Base-by-base conservation (phyloP, 768 basidiomycete genomes). In the Lepiota subincarnata region DNA sequence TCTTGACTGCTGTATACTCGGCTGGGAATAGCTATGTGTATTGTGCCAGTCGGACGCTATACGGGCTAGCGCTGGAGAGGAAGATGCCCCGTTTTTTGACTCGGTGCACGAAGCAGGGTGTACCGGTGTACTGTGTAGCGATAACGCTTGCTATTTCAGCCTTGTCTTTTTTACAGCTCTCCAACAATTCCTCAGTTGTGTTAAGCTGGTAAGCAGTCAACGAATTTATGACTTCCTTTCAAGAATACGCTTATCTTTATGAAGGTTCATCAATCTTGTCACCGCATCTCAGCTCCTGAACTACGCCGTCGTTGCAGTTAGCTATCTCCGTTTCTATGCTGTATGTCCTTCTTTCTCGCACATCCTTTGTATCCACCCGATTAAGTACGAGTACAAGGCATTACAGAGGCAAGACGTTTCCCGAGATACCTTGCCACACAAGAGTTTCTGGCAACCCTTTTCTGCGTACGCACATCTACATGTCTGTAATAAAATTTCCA, bases 21-120 rank as follows among this genome's bases (percentile, higher is more conserved):
- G 85, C 87, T 16, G 84, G 83, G 41, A 89, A 87, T 57, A 81
- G 82, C 36, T 86, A 80, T 68, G 70, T 84, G 4, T 88, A 80
- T 66, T 80, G 81, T 57, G 75, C 81, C 1, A 79, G 77, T 26
- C 71, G 82, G 10, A 78, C 78, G 1, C 60, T 81, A 11, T 75
- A 73, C 40, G 80, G 81, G 0, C 65, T 86, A 19, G 83, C 83
- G 19, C 71, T 86, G 36, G 79, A 82, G 57, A 79, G 81, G 8
- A 83, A 83, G 63, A 76, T 77, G 13, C 84, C 84, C 0, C 68
- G 59, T 31, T 60, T 80, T 55, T 73, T 88, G 61, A 72, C 73
- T 34, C 72, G 70, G 37, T 81, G 84, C 61, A 82, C 78, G 41
- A 66, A 68, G 38, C 69, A 66, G 52, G 84, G 84, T 24, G 80